Evolutionary conservation across 2,329 filamentous ascomycete species (phyloP).

Genomic region (Sarocladiaceae sp.): DNA sequence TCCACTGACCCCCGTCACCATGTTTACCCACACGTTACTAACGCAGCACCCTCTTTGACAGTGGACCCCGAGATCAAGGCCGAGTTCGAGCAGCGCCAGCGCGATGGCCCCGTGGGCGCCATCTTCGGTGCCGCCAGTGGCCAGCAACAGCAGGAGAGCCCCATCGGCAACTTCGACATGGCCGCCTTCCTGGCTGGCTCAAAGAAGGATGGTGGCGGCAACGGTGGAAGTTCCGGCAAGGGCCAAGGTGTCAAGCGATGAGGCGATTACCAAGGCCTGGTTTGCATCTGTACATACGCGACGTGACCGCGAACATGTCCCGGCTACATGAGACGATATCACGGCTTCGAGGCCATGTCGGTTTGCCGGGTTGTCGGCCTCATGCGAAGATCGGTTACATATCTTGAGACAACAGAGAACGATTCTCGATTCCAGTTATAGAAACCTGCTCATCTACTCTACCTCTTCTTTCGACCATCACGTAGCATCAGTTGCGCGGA

Average conservation of each 20-base stretch:
- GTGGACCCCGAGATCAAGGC: constrained; percentile 96
- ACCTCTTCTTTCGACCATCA: too few species aligned
- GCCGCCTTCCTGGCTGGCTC: constrained; percentile 57
- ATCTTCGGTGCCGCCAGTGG: constrained; percentile 17
- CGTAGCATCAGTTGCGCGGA: too few species aligned
- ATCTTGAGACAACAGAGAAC: too few species aligned
- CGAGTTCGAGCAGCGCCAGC: constrained; percentile 88
- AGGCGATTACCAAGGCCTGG: not conserved
- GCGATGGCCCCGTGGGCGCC: constrained; percentile 55
- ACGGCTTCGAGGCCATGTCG: too few species aligned
- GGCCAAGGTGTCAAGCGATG: constrained; percentile 35
- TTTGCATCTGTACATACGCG: too few species aligned
- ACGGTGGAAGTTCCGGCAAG: constrained; percentile 23
- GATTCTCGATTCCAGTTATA: too few species aligned
- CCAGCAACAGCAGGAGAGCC: constrained; percentile 28
- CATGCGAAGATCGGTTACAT: too few species aligned
- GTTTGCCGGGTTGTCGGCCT: too few species aligned
- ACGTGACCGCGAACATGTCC: too few species aligned
- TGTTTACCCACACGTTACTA: constrained; percentile 3
- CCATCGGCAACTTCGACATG: constrained; percentile 54
- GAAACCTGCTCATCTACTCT: too few species aligned
- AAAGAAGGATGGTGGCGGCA: constrained; percentile 32
- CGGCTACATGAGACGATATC: too few species aligned
- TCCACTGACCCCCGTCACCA: constrained; percentile 16
- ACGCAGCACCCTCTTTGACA: constrained; percentile 28